phyloP scores from a whole-genome alignment of 345 rosid genomes.

The Gossypium raimondii region DNA sequence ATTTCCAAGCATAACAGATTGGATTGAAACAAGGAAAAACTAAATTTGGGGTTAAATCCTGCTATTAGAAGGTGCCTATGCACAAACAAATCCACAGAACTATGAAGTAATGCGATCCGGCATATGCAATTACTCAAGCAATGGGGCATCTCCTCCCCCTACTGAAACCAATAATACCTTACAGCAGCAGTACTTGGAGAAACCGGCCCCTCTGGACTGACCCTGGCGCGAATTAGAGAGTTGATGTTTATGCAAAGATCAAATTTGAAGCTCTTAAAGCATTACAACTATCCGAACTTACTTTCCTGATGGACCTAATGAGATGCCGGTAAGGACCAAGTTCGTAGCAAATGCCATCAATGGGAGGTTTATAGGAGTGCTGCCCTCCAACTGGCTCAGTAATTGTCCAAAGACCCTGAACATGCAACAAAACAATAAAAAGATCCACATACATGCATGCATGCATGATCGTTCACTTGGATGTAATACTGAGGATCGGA shows the following conservation, averaged over 20 bases:
- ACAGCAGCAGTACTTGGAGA: slow-evolving; percentile 42
- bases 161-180: slow-evolving; percentile 41
- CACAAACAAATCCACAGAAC: slow-evolving; percentile 47
- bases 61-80: slow-evolving; percentile 35
- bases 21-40: no score
- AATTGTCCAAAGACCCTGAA: slow-evolving; percentile 68
- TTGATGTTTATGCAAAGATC: not conserved
- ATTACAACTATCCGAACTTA: slow-evolving; percentile 20
- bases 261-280: not conserved
- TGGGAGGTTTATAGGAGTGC: slow-evolving; percentile 66
- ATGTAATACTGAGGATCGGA: slow-evolving; percentile 60
- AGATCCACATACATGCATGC: not conserved
- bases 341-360: slow-evolving; percentile 68
- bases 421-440: slow-evolving; percentile 1
- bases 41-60: no score
- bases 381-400: slow-evolving; percentile 67
- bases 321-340: slow-evolving; percentile 64
- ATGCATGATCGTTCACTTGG: slow-evolving; percentile 44
- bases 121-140: slow-evolving; percentile 50
- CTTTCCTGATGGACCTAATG: slow-evolving; percentile 55
- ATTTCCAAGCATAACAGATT: no score
- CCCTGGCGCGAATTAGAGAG: slow-evolving; percentile 21
- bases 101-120: slow-evolving; percentile 39
- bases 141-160: slow-evolving; percentile 51
- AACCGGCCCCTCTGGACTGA: slow-evolving; percentile 57